Evolutionary conservation across 2,329 filamentous ascomycete species (phyloP), one percentile per base, ranked within the genome.

Genomic region (Colletotrichum destructivum): DNA sequence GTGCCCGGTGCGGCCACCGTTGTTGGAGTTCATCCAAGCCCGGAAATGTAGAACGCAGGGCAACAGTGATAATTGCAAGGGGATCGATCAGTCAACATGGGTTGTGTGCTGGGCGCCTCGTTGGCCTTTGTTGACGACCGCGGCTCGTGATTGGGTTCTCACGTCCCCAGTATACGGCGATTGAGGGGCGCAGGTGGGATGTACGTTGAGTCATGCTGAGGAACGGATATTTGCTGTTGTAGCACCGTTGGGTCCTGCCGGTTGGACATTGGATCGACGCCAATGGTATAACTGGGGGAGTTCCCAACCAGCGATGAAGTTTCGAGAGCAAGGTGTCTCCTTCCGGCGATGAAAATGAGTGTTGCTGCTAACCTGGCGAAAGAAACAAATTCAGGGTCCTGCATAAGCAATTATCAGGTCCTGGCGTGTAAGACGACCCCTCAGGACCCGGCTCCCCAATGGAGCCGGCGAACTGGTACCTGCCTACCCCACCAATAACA

Each of bases 171-270:
- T 46, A 62, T 59, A 71, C 18, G 31, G 44, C n/a, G 44, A 57
- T 62, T 62, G 51, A 68, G 68, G 68, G 68, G 64, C 57, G 9
- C 51, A 26, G 26, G 64, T 71, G 68, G 64, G 57, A 71, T 71
- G 38, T 60, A 47, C 54, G 57, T 59, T 71, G 69, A 69, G 65
- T 69, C 64, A 57, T 66, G 65, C 35, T 26, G 21, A 16, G 31
- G 44, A 59, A 44, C 31, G 35, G 66, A 35, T 52, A 51, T 12
- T 38, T 38, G 8, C 8, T 52, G 63, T 16, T 57, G 56, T 63
- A 61, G 31, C 57, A 49, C 56, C 47, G 38, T 23, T 51, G 49
- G 52, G 16, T 46, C n/a, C 49, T 40, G 18, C 23, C 51, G 26
- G 54, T 59, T 69, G 23, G 26, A 44, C n/a, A 47, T 66, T 66